Evolutionary conservation across 2,329 filamentous ascomycete genomes (phyloP).

Genomic region (Colletotrichum truncatum): DNA sequence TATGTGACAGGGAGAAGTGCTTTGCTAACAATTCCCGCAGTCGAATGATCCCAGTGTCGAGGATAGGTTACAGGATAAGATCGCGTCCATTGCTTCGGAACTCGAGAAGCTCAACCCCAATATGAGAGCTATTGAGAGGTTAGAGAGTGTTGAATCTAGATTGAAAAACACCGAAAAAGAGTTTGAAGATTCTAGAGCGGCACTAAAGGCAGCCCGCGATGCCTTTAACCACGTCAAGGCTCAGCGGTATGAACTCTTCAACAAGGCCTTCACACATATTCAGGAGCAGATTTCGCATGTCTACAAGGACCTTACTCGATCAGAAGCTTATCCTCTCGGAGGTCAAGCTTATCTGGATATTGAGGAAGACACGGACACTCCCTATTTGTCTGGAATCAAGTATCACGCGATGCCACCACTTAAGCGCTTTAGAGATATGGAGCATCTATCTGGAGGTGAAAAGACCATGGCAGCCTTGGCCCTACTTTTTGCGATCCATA

Average conservation of each 20-base stretch:
- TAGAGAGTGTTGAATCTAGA: conserved; percentile 85
- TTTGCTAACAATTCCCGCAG: conserved; percentile 52
- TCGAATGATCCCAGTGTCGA: conserved; percentile 77
- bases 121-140: conserved; percentile 91
- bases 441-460: conserved; percentile 95
- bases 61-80: conserved; percentile 79
- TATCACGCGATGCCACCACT: conserved; percentile 99
- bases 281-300: conserved; percentile 93
- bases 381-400: conserved; percentile 94
- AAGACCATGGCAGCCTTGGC: conserved; percentile 99
- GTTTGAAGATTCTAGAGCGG: conserved; percentile 83
- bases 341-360: conserved; percentile 90
- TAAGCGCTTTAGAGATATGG: conserved; percentile 99
- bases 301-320: conserved; percentile 94
- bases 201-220: conserved; percentile 80
- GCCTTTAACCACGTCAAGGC: conserved; percentile 85
- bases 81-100: conserved; percentile 77
- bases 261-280: conserved; percentile 94
- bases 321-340: conserved; percentile 90
- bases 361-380: conserved; percentile 92
- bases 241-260: conserved; percentile 89
- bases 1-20: not conserved
- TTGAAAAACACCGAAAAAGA: conserved; percentile 88
- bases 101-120: conserved; percentile 97
- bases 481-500: conserved; percentile 96